Evolutionary conservation across 1,284 basidiomycete species (phyloP).

Genomic region (Rhodofomes roseus): DNA sequence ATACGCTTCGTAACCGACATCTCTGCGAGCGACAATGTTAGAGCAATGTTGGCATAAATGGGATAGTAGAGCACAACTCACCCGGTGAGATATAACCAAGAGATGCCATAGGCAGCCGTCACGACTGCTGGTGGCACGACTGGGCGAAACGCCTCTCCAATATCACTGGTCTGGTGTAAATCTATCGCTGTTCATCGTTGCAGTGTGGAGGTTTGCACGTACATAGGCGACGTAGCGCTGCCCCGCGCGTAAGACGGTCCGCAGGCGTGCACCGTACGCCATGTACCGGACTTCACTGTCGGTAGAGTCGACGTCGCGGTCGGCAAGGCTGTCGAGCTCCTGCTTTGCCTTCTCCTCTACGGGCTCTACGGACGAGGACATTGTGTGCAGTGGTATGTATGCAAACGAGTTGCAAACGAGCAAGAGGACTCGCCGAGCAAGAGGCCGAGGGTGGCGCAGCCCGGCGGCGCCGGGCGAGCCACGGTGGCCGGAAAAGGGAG

Average conservation of each 20-base stretch:
- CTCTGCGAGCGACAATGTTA: conserved; percentile 46
- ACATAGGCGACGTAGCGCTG: conserved; percentile 82
- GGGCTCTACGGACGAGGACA: conserved; percentile 15
- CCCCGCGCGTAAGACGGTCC: conserved; percentile 74
- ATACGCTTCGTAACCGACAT: conserved; percentile 91
- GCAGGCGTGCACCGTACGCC: conserved; percentile 77
- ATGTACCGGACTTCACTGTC: conserved; percentile 64
- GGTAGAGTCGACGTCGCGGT: conserved; percentile 57
- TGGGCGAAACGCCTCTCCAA: conserved; percentile 91
- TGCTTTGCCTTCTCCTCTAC: conserved; percentile 39
- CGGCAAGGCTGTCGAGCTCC: conserved; percentile 53
- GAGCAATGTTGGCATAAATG: conserved; percentile 6
- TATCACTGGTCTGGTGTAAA: conserved; percentile 70
- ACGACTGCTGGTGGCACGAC: conserved; percentile 79
- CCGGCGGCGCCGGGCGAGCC: not conserved
- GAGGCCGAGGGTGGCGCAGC: not conserved
- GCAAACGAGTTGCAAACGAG: conserved; percentile 5
- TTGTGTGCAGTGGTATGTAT: not conserved
- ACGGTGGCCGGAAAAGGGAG: conserved; percentile 1
- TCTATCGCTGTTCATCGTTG: conserved; percentile 19
- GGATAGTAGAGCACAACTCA: conserved; percentile 24
- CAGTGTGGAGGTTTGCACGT: conserved; percentile 26
- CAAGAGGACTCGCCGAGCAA: not conserved
- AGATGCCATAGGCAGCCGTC: conserved; percentile 82
- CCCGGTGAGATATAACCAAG: conserved; percentile 78